Percentiles rank a stretch among this genome's conserved stretches.
These are phyloP conservation scores for Mortierella sp. DNA, from an alignment of 371 early-diverging fungal species.

Conservation along the genomic window DNA sequence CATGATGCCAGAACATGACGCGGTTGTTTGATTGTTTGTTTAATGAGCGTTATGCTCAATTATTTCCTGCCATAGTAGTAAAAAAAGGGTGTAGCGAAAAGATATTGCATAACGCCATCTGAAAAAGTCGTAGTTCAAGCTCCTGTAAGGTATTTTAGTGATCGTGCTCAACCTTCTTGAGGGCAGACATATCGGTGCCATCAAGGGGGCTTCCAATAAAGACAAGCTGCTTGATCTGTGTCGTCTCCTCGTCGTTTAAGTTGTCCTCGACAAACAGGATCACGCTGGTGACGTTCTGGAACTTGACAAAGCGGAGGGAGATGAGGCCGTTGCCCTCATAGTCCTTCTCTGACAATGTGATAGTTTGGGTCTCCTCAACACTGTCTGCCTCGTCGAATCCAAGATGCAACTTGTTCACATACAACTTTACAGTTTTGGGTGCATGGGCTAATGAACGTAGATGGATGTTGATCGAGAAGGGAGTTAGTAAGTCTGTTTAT, in stretches of 20 bases:
- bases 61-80: background rate
- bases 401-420: constrained; percentile 82
- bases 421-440: constrained; percentile 90
- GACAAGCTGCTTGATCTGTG: constrained; percentile 80
- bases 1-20: background rate
- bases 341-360: constrained; percentile 77
- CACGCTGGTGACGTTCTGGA: constrained; percentile 86
- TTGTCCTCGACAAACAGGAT: constrained; percentile 89
- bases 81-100: background rate
- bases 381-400: constrained; percentile 92
- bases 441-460: constrained; percentile 70
- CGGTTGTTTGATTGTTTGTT: background rate
- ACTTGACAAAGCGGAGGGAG: constrained; percentile 92
- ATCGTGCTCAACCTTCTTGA: constrained; percentile 57
- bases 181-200: constrained; percentile 67
- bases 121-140: too few species aligned
- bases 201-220: constrained; percentile 84
- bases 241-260: constrained; percentile 86
- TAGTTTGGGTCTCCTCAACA: constrained; percentile 79
- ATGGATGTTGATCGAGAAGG: background rate
- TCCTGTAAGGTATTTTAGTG: constrained; percentile 20
- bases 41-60: background rate
- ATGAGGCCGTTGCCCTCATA: constrained; percentile 78
- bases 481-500: background rate
- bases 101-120: background rate